Conservation (phyloP, 2,329 filamentous ascomycete genomes). For the Scortechinia acanthostroma region DNA sequence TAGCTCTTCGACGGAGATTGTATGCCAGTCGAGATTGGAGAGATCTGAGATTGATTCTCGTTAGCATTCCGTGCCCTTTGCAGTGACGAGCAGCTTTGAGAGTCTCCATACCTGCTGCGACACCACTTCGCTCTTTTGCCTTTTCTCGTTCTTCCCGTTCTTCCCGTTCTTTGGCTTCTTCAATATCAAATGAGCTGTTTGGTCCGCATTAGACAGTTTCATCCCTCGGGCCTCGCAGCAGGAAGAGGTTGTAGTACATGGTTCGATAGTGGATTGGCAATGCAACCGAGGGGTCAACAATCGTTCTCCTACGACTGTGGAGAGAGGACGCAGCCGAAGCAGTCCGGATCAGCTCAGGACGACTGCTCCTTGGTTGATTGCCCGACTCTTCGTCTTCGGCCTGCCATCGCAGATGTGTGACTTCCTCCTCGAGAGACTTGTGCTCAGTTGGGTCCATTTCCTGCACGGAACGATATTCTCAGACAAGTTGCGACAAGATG, state of each 20-base stretch:
- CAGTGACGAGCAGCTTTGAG: slow-evolving; percentile 26
- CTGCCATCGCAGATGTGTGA: no score
- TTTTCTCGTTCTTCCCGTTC: slow-evolving; percentile 30
- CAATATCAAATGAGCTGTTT: slow-evolving; percentile 42
- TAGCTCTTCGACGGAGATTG: slow-evolving; percentile 46
- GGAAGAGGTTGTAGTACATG: slow-evolving; percentile 21
- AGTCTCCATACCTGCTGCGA: no score
- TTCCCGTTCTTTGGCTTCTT: slow-evolving; percentile 39
- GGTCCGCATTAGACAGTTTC: slow-evolving; percentile 5
- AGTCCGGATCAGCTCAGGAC: no score
- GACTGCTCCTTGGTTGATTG: no score
- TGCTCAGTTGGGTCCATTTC: no score
- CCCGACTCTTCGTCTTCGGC: no score
- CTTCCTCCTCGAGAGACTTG: no score
- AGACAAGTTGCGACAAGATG: no score
- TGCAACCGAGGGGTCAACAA: slow-evolving; percentile 27
- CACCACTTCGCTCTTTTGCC: no score
- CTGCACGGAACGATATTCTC: no score
- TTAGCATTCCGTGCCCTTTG: slow-evolving; percentile 2
- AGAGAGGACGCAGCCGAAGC: no score
- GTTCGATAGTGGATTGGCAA: slow-evolving; percentile 48
- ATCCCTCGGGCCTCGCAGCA: neutral
- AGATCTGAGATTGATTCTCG: slow-evolving; percentile 34
- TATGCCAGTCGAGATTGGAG: slow-evolving; percentile 63
- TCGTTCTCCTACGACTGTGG: slow-evolving; percentile 14